Base-by-base conservation (phyloP, 2,329 filamentous ascomycete species). In the Trichoderma arundinaceum region DNA sequence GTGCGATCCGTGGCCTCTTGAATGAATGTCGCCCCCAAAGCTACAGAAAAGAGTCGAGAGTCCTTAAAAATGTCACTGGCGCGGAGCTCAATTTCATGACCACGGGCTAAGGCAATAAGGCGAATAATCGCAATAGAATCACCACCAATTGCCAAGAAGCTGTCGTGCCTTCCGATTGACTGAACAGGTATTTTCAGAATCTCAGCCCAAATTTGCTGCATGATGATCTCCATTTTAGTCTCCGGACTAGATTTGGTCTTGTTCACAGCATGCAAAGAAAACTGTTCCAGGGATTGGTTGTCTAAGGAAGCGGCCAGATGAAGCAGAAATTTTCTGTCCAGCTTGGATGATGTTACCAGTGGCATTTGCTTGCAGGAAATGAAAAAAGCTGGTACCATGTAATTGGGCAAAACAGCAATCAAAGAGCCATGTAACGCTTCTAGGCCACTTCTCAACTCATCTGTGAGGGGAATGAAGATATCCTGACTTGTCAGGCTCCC, bases 111-210 rank as follows among this genome's bases (percentile, higher is more conserved):
- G 2, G 54, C 46, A 33, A 61, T 49, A 6, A 68, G 60, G 1
- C 57, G 48, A 17, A 67, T 68, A 13, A 59, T 60, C 1, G 44
- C 48, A 15, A 68, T 61, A 1, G 65, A 67, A 44, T 68, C 67
- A 3, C 67, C 67, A 13, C 67, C 67, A n/a, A 67, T 63, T 15
- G 28, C 19, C n/a, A 68, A 38, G 51, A 68, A 68, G 33, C 46
- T 59, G 19, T 68, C 67, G 17, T 67, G 15, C 13, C 35, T 35
- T 2, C 67, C 60, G 19, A 68, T 67, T 2, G 51, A 52, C 2
- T 43, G 13, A 13, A 22, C 12, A 19, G 53, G n/a, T 1, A 66
- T 15, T 1, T 54, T 48, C 3, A 68, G 51, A 28, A 63, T 13
- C 8, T 66, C 32, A 0, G 64, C 57, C 66, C 66, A 68, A 2